Evolutionary conservation across 2,329 filamentous ascomycete species (phyloP).

Genomic region (Sordariomycetes sp.): DNA sequence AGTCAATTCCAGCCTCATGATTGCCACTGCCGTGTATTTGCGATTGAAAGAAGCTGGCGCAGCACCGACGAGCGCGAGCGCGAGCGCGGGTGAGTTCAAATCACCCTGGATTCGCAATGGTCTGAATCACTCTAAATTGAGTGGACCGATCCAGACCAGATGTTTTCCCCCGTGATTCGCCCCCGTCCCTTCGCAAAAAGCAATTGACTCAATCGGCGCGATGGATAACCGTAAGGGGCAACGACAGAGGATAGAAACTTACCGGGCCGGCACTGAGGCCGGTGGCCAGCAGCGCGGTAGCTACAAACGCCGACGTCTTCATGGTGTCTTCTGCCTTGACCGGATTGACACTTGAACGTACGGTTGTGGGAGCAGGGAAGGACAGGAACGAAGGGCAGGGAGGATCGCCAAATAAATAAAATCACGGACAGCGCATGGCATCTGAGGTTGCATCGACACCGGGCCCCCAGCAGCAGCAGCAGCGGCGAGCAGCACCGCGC

Average conservation of each 20-base stretch:
- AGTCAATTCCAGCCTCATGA: no score
- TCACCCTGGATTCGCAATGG: not conserved
- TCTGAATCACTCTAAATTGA: conserved; percentile 1
- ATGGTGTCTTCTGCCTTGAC: conserved; percentile 18
- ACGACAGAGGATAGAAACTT: not conserved
- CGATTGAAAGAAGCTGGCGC: no score
- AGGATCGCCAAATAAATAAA: not conserved
- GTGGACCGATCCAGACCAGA: no score
- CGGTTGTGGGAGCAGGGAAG: not conserved
- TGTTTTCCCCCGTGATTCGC: no score
- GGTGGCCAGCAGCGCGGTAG: conserved; percentile 19
- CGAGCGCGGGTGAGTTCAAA: no score
- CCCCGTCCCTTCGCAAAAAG: no score
- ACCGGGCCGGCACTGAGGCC: conserved; percentile 12
- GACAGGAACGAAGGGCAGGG: not conserved
- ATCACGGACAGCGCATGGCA: not conserved
- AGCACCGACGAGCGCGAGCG: no score
- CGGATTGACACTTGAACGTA: not conserved
- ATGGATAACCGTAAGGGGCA: not conserved
- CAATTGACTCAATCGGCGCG: conserved; percentile 1
- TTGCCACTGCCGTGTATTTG: no score
- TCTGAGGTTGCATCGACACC: no score
- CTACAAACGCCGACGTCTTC: conserved; percentile 22
- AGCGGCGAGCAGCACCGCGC: no score
- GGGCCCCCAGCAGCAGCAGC: no score